Base-by-base conservation (phyloP, 306 rosid genomes). In the Castanea mollissima region DNA sequence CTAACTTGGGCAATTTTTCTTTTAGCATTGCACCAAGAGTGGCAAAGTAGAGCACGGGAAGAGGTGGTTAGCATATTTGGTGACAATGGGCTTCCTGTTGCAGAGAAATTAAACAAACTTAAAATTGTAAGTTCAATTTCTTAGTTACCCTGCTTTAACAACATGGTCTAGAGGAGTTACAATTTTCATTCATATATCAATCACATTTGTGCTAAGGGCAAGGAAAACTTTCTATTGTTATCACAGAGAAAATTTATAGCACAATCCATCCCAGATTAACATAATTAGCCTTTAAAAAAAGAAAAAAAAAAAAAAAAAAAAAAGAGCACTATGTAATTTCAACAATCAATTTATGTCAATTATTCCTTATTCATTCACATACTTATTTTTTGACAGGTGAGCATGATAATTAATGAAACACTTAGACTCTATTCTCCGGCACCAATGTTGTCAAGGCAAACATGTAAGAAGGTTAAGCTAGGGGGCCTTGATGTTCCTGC, bases 21-120 rank as follows among this genome's bases (percentile, higher is more conserved):
- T 31, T 68, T 92, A 23, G 90, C 92, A 0, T 79, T 74, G 52
- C 95, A 92, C 72, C 92, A 82, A 59, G 90, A 90, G 35, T 94
- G 98, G 98, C 94, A 92, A 83, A 82, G 74, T 63, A 93, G 75
- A 86, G 97, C 91, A 4, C 77, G 90, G 3, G 90, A 92, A 74
- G 96, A 94, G 89, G 90, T 91, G 73, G 59, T 83, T 35, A 46
- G 23, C 2, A 55, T 83, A 25, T 67, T 74, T 1, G 86, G 88
- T 23, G 69, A 57, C 27, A 78, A 78, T 55, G 59, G 23, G 69
- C 78, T 55, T 56, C 91, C 75, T 1, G 72, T 25, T 51, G 85
- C 87, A 6, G 89, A 89, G 31, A 85, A 81, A 38, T 78, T 92
- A 59, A 85, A 81, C 25, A 86, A 88, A 68, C 91, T 92, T 55